Base-by-base conservation (phyloP, 345 rosid genomes). In the Salix arbutifolia region DNA sequence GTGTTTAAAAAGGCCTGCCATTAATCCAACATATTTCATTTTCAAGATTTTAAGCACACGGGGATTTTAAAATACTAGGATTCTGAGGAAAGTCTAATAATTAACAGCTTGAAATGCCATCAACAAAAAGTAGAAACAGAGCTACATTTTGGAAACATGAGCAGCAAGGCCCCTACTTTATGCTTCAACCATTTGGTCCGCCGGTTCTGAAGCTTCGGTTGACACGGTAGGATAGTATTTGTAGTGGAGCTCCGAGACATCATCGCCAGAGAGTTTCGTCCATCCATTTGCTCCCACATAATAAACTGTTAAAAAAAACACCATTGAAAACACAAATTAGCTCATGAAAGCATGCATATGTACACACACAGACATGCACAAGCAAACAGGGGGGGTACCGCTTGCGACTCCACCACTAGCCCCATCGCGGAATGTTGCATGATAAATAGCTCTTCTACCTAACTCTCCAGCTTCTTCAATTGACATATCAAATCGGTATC, bases 351-450 rank as follows among this genome's bases (percentile, higher is more conserved):
- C 65, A 52, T 4, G 19, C 44, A 30, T 5, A 17, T 5, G 37
- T 5, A 33, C 37, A 33, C 33, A 40, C 6, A 23, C 17, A 48
- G 17, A 42, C 1, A 18, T 73, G 40, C 65, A 53, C 12, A 35
- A 8, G 5, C 61, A 65, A 69, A 40, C 53, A 65, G 85, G 74
- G 69, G 66, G 31, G 4, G 61, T 90, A 96, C 98, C 98, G 83
- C 99, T 96, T 53, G 97, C 99, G 60, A 96, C 98, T 76, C 99
- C 99, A 83, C 99, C 99, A 86, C 99, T 96, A 81, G 99, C 98
- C 67, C 94, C 99, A 83, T 96, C 99, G 31, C 99, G 90, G 88
- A 92, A 96, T 52, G 99, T 96, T 12, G 99, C 99, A 80, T 94
- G 99, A 83, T 96, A 96, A 80, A 96, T 96, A 78, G 98, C 83